Base-by-base conservation (phyloP, 169 alveolate species). In the Plasmodium inui region DNA sequence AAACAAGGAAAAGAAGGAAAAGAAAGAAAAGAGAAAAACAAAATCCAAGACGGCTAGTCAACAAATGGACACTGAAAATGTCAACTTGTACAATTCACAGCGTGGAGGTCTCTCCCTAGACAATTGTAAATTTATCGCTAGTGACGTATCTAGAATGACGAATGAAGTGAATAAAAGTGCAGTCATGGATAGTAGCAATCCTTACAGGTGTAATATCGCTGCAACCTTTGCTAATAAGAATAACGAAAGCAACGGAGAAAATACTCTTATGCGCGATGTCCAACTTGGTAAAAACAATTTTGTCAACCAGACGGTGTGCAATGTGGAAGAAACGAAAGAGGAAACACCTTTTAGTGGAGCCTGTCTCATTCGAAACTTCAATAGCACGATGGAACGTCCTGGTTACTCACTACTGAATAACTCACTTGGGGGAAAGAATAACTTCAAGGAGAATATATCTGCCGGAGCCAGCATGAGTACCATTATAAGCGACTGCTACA, bases 1-100 rank as follows among this genome's bases (percentile, higher is more conserved):
- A 26, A 46, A 39, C 0, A 70, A 32, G 46, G 82, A 71, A 1
- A 41, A 78, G 32, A 61, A 32, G 14, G 46, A 17, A 7, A 83
- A 57, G 55, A 79, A 41, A n/a, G 50, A 22, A 67, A 67, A 67
- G 41, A n/a, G 37, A 4, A 28, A 67, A 67, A 7, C 37, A 28
- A 67, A 67, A 67, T 67, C n/a, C 9, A n/a, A 79, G 57, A 12
- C 92, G 10, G 19, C n/a, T 26, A 84, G 44, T 28, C 83, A 84
- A 46, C 34, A 37, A 84, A 17, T 22, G 46, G 0, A 17, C 22
- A 84, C 26, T n/a, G 82, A 72, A 84, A 71, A 84, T 34, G 50
- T 22, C 17, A 26, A 70, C 28, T 28, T 70, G 53, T 8, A 37
- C 17, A 84, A 30, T 71, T 84, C 83, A 2, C 44, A 84, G 30